Base-by-base conservation (phyloP, 305 asterid genomes). In the Fraxinus ornus region DNA sequence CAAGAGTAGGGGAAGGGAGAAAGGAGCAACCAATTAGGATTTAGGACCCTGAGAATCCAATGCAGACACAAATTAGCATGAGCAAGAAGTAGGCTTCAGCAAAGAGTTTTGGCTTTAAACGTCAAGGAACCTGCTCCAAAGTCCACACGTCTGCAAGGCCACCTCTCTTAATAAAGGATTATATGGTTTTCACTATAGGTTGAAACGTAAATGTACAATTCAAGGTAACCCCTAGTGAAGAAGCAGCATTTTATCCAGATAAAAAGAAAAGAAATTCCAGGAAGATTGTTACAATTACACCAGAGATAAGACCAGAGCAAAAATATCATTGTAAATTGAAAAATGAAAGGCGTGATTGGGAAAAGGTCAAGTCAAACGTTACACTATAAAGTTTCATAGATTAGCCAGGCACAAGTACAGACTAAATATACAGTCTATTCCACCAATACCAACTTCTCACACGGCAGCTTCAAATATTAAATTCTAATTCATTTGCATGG, bases 11-110 rank as follows among this genome's bases (percentile, higher is more conserved):
- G 22, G 28, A 73, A 44, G 28, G 24, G 35, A 68, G 75, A 19
- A 21, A 26, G 35, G 73, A 64, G 35, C 35, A 5, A 24, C 73
- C 35, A 64, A 64, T n/a, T n/a, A n/a, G n/a, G n/a, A n/a, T n/a
- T 64, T 64, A 64, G 33, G 64, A 72, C 79, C 26, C 80, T 75
- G 79, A 72, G 57, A 79, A 64, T 36, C 80, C 70, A 82, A 62
- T 72, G 75, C 41, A 33, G 35, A 26, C 30, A 21, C 4, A 60
- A 60, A 60, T 41, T 68, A 60, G 8, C 30, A 19, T 60, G 70
- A 36, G 80, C 24, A 70, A 68, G 21, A 15, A 41, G 33, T 41
- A 79, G 39, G 82, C 64, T 26, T 28, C 70, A 21, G 30, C 70
- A 28, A 21, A 21, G 30, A 70, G 30, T 41, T 75, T 28, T 17